These are phyloP conservation scores for Trichoderma sp. DNA, from an alignment of 2,329 filamentous ascomycete species.

Conservation along the genomic window DNA sequence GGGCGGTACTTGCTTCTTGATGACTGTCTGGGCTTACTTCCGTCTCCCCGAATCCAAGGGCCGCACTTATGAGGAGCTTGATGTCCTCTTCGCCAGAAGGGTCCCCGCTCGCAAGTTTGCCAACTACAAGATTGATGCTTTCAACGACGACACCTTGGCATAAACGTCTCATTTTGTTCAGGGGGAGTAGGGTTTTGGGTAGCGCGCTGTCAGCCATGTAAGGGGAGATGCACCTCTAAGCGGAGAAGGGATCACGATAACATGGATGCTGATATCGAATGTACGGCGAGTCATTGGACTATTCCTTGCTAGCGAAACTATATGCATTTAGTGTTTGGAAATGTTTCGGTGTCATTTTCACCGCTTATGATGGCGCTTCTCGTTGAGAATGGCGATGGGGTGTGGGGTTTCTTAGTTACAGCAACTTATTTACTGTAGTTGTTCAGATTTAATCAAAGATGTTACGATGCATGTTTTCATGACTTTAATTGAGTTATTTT, in stretches of 20 bases:
- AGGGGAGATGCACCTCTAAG: background rate
- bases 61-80: conserved; percentile 46
- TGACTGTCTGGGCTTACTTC: conserved; percentile 51
- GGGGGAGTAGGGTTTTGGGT: background rate
- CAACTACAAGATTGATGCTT: conserved; percentile 21
- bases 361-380: background rate
- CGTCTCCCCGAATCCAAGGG: conserved; percentile 57
- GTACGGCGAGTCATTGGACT: background rate
- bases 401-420: background rate
- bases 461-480: background rate
- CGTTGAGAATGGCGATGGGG: background rate
- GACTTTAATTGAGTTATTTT: background rate
- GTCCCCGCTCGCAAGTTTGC: conserved; percentile 38
- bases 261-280: background rate
- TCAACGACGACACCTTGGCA: background rate
- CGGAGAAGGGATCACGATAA: background rate
- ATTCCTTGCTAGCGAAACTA: background rate
- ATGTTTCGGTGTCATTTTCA: background rate
- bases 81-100: conserved; percentile 36
- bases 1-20: conserved; percentile 50
- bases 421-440: background rate
- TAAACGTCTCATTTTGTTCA: background rate
- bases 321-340: background rate
- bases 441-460: background rate
- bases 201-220: background rate